These are phyloP conservation scores for Ceratocystis cubensis DNA, from an alignment of 2,329 filamentous ascomycete species.

Conservation along the genomic window DNA sequence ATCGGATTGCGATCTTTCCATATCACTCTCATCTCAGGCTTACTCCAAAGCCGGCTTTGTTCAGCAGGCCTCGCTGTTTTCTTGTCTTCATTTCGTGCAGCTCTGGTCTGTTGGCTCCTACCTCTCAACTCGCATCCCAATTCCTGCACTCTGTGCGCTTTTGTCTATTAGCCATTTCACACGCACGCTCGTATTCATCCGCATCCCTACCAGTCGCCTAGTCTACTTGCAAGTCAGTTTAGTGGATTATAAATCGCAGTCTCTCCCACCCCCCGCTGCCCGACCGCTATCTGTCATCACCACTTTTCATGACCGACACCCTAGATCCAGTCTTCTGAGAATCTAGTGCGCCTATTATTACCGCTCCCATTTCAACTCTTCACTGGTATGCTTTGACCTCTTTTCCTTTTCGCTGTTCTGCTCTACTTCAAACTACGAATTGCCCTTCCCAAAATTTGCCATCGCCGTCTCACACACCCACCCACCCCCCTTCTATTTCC, in stretches of 20 bases:
- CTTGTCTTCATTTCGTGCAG: neutral
- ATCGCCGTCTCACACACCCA: no score
- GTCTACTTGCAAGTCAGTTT: no score
- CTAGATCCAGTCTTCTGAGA: neutral
- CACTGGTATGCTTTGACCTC: neutral
- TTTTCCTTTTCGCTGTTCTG: neutral
- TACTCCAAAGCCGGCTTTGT: neutral
- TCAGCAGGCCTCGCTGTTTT: neutral
- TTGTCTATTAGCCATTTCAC: no score
- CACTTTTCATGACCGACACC: neutral
- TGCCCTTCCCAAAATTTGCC: no score
- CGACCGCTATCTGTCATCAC: neutral
- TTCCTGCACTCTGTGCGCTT: neutral
- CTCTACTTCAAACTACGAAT: no score
- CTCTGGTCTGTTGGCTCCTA: neutral
- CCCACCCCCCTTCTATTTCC: neutral
- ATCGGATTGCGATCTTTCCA: neutral
- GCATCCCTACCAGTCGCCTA: no score
- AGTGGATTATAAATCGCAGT: no score
- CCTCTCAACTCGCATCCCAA: neutral
- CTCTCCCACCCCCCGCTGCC: no score
- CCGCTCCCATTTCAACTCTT: neutral
- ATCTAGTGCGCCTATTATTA: neutral
- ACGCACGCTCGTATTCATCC: no score
- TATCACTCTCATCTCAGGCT: neutral